Conservation (phyloP, 495 filamentous ascomycete species). For the Schizothecium vesticola region DNA sequence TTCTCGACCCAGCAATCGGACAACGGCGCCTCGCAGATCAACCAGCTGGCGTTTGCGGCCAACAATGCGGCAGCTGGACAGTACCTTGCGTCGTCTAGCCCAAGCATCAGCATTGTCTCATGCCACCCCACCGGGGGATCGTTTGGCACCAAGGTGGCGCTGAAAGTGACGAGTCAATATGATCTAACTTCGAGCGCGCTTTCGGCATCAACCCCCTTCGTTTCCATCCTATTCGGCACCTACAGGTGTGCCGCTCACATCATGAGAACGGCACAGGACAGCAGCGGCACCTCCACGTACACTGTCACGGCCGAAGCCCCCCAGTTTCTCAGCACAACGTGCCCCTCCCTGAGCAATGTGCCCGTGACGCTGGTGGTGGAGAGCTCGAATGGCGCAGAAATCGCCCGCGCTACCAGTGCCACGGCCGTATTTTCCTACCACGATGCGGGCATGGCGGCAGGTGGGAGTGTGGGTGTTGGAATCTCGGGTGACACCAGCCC, state of each 20-base stretch:
- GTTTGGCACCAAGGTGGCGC: slow-evolving; percentile 61
- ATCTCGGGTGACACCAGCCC: slow-evolving; percentile 34
- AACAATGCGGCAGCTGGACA: slow-evolving; percentile 46
- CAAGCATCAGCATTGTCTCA: slow-evolving; percentile 54
- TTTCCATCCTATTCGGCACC: slow-evolving; percentile 70
- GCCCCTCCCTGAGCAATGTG: slow-evolving; percentile 57
- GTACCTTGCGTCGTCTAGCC: slow-evolving; percentile 40
- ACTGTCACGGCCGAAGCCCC: slow-evolving; percentile 69
- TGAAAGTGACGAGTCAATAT: slow-evolving; percentile 69
- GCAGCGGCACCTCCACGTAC: slow-evolving; percentile 58
- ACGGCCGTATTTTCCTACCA: slow-evolving; percentile 68
- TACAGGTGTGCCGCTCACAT: slow-evolving; percentile 60
- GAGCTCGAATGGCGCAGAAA: slow-evolving; percentile 53
- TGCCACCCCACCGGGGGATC: slow-evolving; percentile 63
- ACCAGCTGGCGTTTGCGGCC: slow-evolving; percentile 50
- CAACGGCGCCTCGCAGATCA: slow-evolving; percentile 45
- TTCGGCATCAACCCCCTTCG: slow-evolving; percentile 48
- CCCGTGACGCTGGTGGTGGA: slow-evolving; percentile 71
- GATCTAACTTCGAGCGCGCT: slow-evolving; percentile 50
- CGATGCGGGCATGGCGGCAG: slow-evolving; percentile 29
- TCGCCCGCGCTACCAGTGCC: slow-evolving; percentile 57
- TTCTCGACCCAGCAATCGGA: slow-evolving; percentile 38
- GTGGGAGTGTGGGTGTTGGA: slow-evolving; percentile 23
- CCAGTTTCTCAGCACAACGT: slow-evolving; percentile 59
- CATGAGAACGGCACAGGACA: slow-evolving; percentile 54